Conservation (phyloP, 2,329 filamentous ascomycete genomes). For the Periconia digitata region DNA sequence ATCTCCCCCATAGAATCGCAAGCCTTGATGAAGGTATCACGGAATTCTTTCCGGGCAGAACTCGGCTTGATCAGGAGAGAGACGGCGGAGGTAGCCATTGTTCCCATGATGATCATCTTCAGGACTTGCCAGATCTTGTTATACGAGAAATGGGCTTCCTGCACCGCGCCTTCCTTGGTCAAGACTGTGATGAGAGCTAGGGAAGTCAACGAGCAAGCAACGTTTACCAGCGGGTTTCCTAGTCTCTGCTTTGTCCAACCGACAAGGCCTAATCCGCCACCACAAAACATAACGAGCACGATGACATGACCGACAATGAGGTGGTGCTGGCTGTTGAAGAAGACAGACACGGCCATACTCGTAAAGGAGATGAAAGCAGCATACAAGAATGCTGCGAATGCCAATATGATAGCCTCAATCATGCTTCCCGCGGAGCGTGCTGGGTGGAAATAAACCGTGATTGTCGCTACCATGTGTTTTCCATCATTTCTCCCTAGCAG, state of each 20-base stretch:
- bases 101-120: conserved; percentile 59
- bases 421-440: conserved; percentile 85
- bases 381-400: conserved; percentile 76
- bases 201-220: conserved; percentile 76
- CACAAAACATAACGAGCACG: conserved; percentile 80
- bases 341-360: conserved; percentile 85
- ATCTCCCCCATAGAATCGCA: conserved; percentile 78
- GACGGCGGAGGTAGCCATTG: conserved; percentile 52
- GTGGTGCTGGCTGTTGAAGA: conserved; percentile 70
- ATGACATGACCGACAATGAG: conserved; percentile 74
- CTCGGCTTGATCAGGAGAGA: conserved; percentile 75
- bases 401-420: conserved; percentile 79
- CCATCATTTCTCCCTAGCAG: conserved; percentile 83
- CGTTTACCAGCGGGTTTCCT: conserved; percentile 78
- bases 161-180: conserved; percentile 87
- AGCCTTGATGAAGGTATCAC: conserved; percentile 71
- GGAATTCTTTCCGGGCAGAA: conserved; percentile 73
- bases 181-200: conserved; percentile 87
- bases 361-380: conserved; percentile 73
- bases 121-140: conserved; percentile 74
- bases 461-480: conserved; percentile 90
- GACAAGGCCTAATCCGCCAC: conserved; percentile 81
- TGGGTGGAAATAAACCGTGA: conserved; percentile 94
- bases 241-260: conserved; percentile 84
- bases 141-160: conserved; percentile 77